A percentile compares a stretch with the other conserved stretches of the same genome.
These are phyloP conservation scores for Apiospora phragmitis DNA, from an alignment of 2,329 filamentous ascomycete species.

Conservation along the genomic window DNA sequence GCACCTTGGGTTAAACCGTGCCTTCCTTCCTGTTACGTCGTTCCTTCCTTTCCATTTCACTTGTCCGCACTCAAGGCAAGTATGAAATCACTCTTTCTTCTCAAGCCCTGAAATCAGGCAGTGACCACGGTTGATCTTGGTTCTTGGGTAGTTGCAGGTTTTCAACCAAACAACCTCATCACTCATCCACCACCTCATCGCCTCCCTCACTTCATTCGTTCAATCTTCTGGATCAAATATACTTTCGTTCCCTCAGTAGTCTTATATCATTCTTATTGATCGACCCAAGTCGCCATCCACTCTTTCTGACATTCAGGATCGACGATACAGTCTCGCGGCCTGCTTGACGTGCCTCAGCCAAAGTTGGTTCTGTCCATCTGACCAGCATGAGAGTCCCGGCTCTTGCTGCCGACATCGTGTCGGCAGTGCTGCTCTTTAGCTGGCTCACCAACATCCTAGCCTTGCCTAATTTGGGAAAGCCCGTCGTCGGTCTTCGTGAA, in stretches of 20 bases:
- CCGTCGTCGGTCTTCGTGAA: neutral
- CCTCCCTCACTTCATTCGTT: neutral
- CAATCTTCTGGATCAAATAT: neutral
- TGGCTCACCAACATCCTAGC: slow-evolving; percentile 22
- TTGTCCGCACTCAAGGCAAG: neutral
- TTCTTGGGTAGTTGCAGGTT: neutral
- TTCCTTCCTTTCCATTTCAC: neutral
- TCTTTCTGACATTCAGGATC: neutral
- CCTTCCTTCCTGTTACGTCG: neutral
- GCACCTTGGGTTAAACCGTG: neutral
- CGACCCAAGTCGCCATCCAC: neutral
- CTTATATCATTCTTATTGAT: neutral
- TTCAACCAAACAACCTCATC: neutral
- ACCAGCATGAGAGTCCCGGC: slow-evolving; percentile 38
- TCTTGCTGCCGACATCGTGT: slow-evolving; percentile 34
- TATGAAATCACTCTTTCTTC: neutral
- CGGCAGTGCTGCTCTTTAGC: slow-evolving; percentile 31
- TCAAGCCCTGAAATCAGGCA: neutral
- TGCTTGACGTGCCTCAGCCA: neutral
- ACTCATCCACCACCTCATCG: neutral
- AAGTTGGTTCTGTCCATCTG: neutral
- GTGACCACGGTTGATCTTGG: neutral
- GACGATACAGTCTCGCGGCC: neutral
- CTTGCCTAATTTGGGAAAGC: slow-evolving; percentile 9
- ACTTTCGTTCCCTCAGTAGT: neutral